phyloP scores from a whole-genome alignment of 108 stramenopile genomes.

The Ochromonas danica region DNA sequence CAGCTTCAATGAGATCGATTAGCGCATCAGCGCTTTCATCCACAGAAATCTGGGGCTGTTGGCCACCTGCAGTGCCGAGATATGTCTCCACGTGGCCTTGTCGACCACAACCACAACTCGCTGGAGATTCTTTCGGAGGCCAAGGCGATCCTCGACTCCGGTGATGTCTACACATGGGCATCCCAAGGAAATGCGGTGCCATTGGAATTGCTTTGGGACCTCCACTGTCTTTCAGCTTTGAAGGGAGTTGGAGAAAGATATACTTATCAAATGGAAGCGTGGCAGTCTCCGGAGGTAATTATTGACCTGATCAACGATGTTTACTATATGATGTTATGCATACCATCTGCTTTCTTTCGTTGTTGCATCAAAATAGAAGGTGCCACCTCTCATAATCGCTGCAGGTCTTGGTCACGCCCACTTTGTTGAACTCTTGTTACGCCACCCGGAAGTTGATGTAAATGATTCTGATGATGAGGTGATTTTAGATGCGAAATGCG shows the following conservation, averaged over 20 bases:
- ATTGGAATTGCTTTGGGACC: constrained; percentile 15
- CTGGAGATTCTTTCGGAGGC: constrained; percentile 13
- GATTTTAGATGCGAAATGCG: constrained; percentile 15
- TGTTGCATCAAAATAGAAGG: constrained; percentile 16
- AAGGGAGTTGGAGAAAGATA: constrained; percentile 15
- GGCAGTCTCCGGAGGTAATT: constrained; percentile 13
- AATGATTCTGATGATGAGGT: constrained; percentile 16
- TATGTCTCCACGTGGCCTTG: constrained; percentile 13
- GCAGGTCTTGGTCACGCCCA: constrained; percentile 12
- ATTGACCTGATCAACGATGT: constrained; percentile 15
- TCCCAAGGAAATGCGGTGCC: constrained; percentile 13
- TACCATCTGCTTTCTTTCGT: constrained; percentile 15
- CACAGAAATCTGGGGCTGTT: constrained; percentile 14
- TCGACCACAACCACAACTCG: constrained; percentile 13
- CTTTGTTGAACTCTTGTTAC: constrained; percentile 16
- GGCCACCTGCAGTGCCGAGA: constrained; percentile 12
- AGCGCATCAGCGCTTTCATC: constrained; percentile 13
- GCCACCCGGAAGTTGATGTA: constrained; percentile 13
- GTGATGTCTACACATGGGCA: constrained; percentile 14
- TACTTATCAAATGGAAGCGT: constrained; percentile 16
- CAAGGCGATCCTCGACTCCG: constrained; percentile 12
- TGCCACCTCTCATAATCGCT: constrained; percentile 14
- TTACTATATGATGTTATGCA: constrained; percentile 17
- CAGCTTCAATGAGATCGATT: constrained; percentile 15
- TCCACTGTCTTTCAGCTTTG: constrained; percentile 15